These are phyloP conservation scores for Pichia exigua DNA, from an alignment of 805 yeast genomes.

Conservation along the genomic window DNA sequence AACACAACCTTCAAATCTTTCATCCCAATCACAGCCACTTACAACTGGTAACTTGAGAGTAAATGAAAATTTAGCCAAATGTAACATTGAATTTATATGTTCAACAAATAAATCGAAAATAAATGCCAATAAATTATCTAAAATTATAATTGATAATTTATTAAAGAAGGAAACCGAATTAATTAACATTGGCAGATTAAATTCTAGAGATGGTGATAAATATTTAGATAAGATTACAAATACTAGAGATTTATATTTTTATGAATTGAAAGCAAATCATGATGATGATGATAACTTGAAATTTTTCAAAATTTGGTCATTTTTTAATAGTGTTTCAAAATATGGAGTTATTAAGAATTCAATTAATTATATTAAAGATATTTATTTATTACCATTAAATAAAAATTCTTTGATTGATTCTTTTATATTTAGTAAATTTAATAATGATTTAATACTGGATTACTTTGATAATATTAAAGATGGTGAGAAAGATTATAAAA, in stretches of 20 bases:
- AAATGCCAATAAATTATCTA: background rate
- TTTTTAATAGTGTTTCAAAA: constrained; percentile 38
- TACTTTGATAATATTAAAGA: constrained; percentile 8
- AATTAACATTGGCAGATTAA: constrained; percentile 48
- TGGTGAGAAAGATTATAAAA: constrained; percentile 11
- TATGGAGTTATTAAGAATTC: constrained; percentile 53
- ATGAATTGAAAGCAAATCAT: constrained; percentile 31
- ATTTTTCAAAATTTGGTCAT: constrained; percentile 33
- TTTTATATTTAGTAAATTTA: constrained; percentile 16
- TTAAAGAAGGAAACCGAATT: background rate
- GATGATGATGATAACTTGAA: constrained; percentile 12
- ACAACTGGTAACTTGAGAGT: background rate
- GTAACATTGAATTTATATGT: constrained; percentile 3
- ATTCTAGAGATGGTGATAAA: constrained; percentile 41
- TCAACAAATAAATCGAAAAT: background rate
- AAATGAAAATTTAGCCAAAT: background rate
- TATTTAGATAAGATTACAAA: constrained; percentile 43
- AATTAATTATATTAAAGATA: constrained; percentile 50
- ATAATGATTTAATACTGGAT: constrained; percentile 12
- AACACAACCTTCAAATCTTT: no score
- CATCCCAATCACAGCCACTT: background rate
- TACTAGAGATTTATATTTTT: constrained; percentile 46
- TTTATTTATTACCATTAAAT: constrained; percentile 40
- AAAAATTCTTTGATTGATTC: constrained; percentile 12
- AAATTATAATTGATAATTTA: background rate